Percentiles rank a stretch among this genome's conserved stretches.
Evolutionary conservation across 2,329 filamentous ascomycete species (phyloP).

Genomic region (Dryadomyces sulphureus): DNA sequence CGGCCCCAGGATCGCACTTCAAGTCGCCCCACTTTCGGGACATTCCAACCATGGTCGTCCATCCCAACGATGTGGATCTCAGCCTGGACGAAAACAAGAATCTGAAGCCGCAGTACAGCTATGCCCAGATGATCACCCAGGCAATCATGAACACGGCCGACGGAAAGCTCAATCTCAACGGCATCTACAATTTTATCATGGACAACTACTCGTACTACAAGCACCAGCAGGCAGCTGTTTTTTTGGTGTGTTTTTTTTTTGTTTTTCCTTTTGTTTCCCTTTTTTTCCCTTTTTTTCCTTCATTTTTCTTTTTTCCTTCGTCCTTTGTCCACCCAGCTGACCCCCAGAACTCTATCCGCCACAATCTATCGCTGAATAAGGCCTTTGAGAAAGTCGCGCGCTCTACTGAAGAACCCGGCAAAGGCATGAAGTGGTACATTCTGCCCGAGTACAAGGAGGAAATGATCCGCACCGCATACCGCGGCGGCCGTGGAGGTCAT

Average conservation of each 20-base stretch:
- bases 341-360: conserved; percentile 76
- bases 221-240: conserved; percentile 60
- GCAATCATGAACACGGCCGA: conserved; percentile 79
- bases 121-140: conserved; percentile 92
- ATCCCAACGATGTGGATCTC: conserved; percentile 51
- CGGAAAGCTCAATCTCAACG: conserved; percentile 77
- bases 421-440: conserved; percentile 99
- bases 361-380: conserved; percentile 91
- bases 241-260: conserved; percentile 54
- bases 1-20: conserved; percentile 14
- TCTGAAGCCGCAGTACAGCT: conserved; percentile 90
- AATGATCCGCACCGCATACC: conserved; percentile 60
- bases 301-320: conserved; percentile 21
- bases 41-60: conserved; percentile 28
- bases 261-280: neutral
- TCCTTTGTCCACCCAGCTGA: neutral
- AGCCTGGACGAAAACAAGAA: conserved; percentile 75
- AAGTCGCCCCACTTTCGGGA: conserved; percentile 25
- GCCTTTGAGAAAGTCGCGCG: conserved; percentile 87
- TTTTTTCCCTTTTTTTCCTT: conserved; percentile 59
- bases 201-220: conserved; percentile 88
- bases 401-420: conserved; percentile 87
- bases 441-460: conserved; percentile 72
- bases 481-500: conserved; percentile 47
- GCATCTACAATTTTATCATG: conserved; percentile 90